A percentile compares a stretch with the other conserved stretches of the same genome.
Conservation (phyloP, 495 filamentous ascomycete genomes). For the Penicillium tannophilum region DNA sequence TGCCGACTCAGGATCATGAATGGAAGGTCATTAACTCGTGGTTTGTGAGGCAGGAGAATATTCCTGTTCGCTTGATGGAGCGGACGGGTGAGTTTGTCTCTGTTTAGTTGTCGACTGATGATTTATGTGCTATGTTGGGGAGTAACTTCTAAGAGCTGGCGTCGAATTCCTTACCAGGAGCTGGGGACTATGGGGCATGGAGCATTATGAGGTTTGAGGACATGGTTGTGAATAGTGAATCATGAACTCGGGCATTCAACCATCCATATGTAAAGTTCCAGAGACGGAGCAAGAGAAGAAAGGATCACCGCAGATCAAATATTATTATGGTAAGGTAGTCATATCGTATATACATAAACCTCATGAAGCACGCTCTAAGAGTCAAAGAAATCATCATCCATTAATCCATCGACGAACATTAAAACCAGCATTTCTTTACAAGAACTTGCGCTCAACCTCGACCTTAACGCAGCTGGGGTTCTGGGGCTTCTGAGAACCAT, state of each 20-base stretch:
- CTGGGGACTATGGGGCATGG: background rate
- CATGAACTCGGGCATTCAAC: background rate
- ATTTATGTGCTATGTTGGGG: background rate
- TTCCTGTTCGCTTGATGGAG: constrained; percentile 19
- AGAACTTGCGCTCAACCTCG: constrained; percentile 35
- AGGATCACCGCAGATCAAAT: background rate
- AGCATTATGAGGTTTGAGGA: background rate
- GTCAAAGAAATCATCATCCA: background rate
- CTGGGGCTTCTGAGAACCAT: constrained; percentile 39
- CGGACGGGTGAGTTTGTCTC: background rate
- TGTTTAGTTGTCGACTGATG: background rate
- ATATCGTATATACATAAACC: background rate
- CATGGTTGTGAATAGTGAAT: background rate
- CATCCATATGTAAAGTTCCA: too few species aligned
- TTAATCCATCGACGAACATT: background rate
- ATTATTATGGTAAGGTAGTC: background rate
- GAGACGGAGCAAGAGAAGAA: background rate
- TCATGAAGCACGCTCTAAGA: background rate
- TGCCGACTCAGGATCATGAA: constrained; percentile 28
- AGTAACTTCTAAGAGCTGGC: background rate
- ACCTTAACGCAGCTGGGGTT: constrained; percentile 60
- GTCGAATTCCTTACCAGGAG: too few species aligned
- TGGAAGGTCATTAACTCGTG: constrained; percentile 37
- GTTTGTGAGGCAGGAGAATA: constrained; percentile 36
- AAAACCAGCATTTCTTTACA: background rate